Conservation (phyloP, 306 rosid species). For the Cucurbita maxima region DNA sequence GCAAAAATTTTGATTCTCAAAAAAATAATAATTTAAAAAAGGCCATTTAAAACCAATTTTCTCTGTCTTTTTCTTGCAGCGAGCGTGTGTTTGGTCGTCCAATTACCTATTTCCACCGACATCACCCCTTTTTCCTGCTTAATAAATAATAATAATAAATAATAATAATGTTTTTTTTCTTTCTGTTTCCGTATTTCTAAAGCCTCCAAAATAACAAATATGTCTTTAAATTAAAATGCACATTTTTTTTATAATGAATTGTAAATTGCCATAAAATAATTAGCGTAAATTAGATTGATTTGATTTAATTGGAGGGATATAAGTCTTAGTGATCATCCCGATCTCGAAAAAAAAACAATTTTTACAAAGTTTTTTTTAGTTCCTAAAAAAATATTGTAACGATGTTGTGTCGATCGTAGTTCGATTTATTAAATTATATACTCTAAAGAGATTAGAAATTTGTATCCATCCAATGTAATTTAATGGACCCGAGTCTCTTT, state of each 20-base stretch:
- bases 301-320: no score
- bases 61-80: not conserved
- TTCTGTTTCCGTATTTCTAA: not conserved
- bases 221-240: not conserved
- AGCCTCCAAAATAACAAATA: not conserved
- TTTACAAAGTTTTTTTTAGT: no score
- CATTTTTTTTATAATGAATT: no score
- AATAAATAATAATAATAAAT: not conserved
- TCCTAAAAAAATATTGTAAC: no score
- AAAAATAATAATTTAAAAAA: not conserved
- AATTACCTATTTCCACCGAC: conserved; percentile 37
- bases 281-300: no score
- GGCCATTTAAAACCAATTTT: not conserved
- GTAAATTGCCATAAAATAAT: no score
- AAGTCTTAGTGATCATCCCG: no score
- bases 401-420: no score
- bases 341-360: no score
- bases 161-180: not conserved
- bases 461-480: no score
- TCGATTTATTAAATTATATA: no score
- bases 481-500: not conserved
- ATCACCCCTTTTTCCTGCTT: not conserved
- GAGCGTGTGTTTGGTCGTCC: conserved; percentile 7
- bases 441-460: no score
- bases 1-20: not conserved